A percentile compares a stretch with the other conserved stretches of the same genome.
Evolutionary conservation across 129 eudicot species (phyloP).

Genomic region (Flaveria trinervia): DNA sequence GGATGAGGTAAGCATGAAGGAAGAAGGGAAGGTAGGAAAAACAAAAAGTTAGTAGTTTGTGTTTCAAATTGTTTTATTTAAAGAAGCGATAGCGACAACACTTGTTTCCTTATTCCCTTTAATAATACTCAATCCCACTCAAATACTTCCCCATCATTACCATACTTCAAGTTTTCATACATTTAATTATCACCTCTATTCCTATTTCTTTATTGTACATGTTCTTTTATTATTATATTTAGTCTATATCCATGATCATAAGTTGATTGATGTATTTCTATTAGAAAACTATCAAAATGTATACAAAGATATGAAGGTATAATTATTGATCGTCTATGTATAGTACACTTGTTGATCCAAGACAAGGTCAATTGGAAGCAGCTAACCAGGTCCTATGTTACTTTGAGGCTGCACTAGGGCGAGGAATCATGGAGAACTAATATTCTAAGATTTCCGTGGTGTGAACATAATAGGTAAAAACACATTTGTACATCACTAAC

Average conservation of each 20-base stretch:
- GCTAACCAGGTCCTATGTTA: no score
- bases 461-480: no score
- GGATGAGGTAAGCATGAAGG: conserved; percentile 15
- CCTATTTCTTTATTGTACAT: conserved; percentile 18
- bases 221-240: background rate
- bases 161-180: conserved; percentile 32
- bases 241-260: background rate
- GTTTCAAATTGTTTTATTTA: conserved; percentile 21
- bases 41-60: conserved; percentile 30
- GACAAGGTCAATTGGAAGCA: no score
- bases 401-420: no score
- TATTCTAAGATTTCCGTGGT: no score
- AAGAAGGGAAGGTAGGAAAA: conserved; percentile 5
- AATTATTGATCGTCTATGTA: no score
- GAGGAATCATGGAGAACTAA: no score
- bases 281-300: background rate
- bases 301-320: no score
- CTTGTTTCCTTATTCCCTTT: conserved; percentile 39
- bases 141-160: conserved; percentile 37
- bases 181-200: conserved; percentile 32
- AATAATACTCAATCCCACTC: conserved; percentile 50
- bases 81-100: conserved; percentile 39
- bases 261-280: background rate
- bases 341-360: no score
- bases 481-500: no score